These are phyloP conservation scores for Salicornia ramosissima DNA, from an alignment of 148 eudicot species.

Conservation along the genomic window DNA sequence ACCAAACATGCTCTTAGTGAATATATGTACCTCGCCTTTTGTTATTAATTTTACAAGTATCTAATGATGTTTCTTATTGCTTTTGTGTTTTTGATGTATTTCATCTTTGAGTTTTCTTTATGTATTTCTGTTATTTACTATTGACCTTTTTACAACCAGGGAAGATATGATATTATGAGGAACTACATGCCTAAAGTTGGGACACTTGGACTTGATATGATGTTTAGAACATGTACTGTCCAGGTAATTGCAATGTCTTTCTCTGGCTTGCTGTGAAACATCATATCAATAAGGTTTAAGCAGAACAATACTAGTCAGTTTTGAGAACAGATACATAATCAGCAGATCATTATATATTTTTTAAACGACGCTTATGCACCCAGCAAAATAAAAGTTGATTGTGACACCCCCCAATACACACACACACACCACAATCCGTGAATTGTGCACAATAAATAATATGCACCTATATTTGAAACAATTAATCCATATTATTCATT, in stretches of 20 bases:
- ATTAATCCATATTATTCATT: too few species aligned
- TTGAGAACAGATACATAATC: not conserved
- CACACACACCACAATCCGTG: too few species aligned
- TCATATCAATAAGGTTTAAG: not conserved
- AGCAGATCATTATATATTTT: too few species aligned
- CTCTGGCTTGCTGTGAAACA: not conserved
- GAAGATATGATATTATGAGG: slow-evolving; percentile 94
- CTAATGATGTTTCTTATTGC: not conserved
- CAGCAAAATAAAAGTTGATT: too few species aligned
- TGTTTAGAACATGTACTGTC: slow-evolving; percentile 97
- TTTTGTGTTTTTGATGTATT: not conserved
- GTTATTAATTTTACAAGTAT: not conserved
- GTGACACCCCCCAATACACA: too few species aligned
- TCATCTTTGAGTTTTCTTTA: not conserved
- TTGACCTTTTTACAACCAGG: slow-evolving; percentile 56
- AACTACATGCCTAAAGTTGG: slow-evolving; percentile 99
- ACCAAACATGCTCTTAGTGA: too few species aligned
- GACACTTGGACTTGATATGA: slow-evolving; percentile 93
- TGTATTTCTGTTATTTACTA: slow-evolving; percentile 8
- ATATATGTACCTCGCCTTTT: not conserved
- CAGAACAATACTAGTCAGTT: not conserved
- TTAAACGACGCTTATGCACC: too few species aligned
- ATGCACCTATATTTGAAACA: too few species aligned
- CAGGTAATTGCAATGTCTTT: slow-evolving; percentile 52
- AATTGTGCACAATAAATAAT: too few species aligned